Conservation (phyloP, 2,329 filamentous ascomycete genomes). For the Magnaporthiopsis poae region DNA sequence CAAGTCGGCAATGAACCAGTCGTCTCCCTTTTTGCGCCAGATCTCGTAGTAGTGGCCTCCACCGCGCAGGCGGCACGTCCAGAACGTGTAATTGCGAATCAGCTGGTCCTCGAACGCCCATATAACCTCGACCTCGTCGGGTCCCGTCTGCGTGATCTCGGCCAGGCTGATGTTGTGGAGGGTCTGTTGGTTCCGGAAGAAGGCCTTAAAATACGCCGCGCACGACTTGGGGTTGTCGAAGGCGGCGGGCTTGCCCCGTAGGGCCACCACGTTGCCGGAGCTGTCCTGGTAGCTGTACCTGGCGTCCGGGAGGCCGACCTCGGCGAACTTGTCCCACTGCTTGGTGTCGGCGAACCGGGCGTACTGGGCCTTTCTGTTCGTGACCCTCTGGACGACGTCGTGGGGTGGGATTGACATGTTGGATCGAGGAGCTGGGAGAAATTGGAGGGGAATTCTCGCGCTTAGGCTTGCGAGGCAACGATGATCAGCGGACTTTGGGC, state of each 20-base stretch:
- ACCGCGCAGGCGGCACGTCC: not conserved
- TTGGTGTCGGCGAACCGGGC: conserved; percentile 19
- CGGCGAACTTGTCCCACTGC: conserved; percentile 17
- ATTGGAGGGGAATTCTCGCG: not conserved
- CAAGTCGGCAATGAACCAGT: not conserved
- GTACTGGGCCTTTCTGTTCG: conserved; percentile 20
- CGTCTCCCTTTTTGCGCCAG: not conserved
- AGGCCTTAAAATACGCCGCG: not conserved
- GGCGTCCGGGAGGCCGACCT: conserved; percentile 17
- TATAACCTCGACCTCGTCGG: not conserved
- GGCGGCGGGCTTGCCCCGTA: not conserved
- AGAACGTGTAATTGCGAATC: not conserved
- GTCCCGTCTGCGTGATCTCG: not conserved
- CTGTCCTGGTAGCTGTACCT: conserved; percentile 13
- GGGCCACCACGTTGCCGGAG: not conserved
- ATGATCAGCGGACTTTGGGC: too few species aligned
- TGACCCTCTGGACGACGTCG: conserved; percentile 18
- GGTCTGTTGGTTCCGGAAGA: not conserved
- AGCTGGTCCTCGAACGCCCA: not conserved
- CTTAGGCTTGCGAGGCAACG: too few species aligned
- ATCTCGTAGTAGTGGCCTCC: not conserved
- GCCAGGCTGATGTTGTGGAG: not conserved
- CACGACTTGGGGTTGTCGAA: not conserved
- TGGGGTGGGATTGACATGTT: conserved; percentile 12
- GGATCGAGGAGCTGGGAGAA: not conserved